Percentiles rank a stretch among this genome's conserved stretches.
These are phyloP conservation scores for Candida sanyiensis DNA, from an alignment of 805 yeast genomes.

Conservation along the genomic window DNA sequence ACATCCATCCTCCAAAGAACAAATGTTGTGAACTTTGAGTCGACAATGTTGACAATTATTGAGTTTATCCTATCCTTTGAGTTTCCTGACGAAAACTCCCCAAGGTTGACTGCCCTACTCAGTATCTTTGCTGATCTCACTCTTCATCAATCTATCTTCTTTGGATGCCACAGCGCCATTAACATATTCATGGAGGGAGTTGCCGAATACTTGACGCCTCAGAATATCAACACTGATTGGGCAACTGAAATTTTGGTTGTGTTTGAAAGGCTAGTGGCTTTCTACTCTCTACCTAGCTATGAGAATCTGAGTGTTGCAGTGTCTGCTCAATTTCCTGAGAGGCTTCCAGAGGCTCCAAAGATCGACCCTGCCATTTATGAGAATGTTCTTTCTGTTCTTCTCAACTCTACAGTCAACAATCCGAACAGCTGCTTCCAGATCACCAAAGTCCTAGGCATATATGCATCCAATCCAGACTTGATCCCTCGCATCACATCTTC, in stretches of 20 bases:
- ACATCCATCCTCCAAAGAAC: conserved; percentile 31
- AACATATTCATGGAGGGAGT: conserved; percentile 35
- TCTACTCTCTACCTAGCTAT: conserved; percentile 43
- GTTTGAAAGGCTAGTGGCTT: conserved; percentile 49
- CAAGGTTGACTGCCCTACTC: conserved; percentile 35
- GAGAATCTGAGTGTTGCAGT: conserved; percentile 29
- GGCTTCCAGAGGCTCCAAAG: conserved; percentile 20
- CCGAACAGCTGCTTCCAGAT: conserved; percentile 46
- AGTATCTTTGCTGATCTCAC: conserved; percentile 39
- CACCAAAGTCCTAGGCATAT: conserved; percentile 50
- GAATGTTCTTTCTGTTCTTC: conserved; percentile 38
- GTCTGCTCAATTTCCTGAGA: conserved; percentile 14
- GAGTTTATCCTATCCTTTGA: conserved; percentile 33
- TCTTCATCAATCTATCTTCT: conserved; percentile 34
- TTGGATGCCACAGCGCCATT: conserved; percentile 29
- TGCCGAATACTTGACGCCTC: conserved; percentile 31
- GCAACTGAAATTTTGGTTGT: conserved; percentile 51
- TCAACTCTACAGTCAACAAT: conserved; percentile 34
- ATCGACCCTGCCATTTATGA: conserved; percentile 23
- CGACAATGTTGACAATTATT: conserved; percentile 33
- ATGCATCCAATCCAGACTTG: conserved; percentile 39
- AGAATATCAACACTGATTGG: conserved; percentile 44
- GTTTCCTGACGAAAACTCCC: conserved; percentile 23
- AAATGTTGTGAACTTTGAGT: conserved; percentile 30
- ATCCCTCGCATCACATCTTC: conserved; percentile 41